These are phyloP conservation scores for Blastocrithidia nonstop DNA, from an alignment of 208 protist species.

Conservation along the genomic window DNA sequence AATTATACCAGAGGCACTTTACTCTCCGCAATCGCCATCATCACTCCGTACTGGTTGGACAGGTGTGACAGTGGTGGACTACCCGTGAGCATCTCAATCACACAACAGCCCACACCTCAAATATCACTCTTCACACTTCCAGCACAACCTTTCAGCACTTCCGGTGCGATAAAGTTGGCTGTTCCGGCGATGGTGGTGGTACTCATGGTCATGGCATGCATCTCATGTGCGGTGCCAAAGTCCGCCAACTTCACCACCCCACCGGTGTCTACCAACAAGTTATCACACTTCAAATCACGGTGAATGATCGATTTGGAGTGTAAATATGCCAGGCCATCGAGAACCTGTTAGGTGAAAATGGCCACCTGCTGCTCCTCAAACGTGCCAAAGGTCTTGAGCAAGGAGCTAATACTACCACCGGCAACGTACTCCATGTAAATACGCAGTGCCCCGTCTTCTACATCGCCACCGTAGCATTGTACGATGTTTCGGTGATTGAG, in stretches of 20 bases:
- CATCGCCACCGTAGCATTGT: conserved; percentile 66
- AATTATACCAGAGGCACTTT: conserved; percentile 23
- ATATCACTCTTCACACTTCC: conserved; percentile 52
- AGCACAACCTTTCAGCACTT: conserved; percentile 39
- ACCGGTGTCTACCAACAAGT: conserved; percentile 67
- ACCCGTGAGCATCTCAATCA: conserved; percentile 83
- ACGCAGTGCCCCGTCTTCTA: conserved; percentile 43
- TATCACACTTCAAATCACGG: conserved; percentile 86
- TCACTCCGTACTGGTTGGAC: conserved; percentile 53
- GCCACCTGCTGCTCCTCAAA: conserved; percentile 65
- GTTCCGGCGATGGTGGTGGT: conserved; percentile 57
- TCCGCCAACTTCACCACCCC: conserved; percentile 73
- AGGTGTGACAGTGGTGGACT: conserved; percentile 40
- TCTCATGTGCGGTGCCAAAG: conserved; percentile 55
- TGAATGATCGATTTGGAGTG: conserved; percentile 76
- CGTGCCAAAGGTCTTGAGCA: conserved; percentile 56
- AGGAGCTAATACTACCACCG: conserved; percentile 72
- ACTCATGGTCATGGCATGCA: conserved; percentile 10
- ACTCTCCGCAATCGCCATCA: conserved; percentile 64
- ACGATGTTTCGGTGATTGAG: conserved; percentile 87
- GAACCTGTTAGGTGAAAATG: conserved; percentile 63
- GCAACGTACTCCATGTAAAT: conserved; percentile 90
- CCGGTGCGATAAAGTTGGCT: conserved; percentile 85
- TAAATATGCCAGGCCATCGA: conserved; percentile 69
- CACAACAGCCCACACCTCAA: conserved; percentile 84